Conservation (phyloP, 106 monocot species). For the Iris macrosiphon region DNA sequence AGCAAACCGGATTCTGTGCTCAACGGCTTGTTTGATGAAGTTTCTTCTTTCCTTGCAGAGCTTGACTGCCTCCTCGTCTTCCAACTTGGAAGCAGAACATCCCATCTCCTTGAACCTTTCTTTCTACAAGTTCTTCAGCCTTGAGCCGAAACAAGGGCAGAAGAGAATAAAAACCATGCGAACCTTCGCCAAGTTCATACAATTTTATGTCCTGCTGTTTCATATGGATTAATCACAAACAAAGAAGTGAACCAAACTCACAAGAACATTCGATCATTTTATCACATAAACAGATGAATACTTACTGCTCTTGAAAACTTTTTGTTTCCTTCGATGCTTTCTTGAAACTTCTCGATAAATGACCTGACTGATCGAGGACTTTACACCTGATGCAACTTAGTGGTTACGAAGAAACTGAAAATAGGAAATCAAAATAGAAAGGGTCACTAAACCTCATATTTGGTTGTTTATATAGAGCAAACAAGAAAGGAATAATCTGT, state of each 20-base stretch:
- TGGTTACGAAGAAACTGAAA: neutral
- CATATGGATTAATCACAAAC: neutral
- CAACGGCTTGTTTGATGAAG: slow-evolving; percentile 81
- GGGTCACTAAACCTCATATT: too few relatives aligned
- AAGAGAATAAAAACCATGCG: slow-evolving; percentile 1
- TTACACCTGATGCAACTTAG: neutral
- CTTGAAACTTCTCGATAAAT: neutral
- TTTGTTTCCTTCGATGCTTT: neutral
- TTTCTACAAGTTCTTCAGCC: slow-evolving; percentile 27
- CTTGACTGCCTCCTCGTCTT: slow-evolving; percentile 72
- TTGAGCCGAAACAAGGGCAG: slow-evolving; percentile 13
- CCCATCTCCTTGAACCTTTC: slow-evolving; percentile 45
- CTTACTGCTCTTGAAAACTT: neutral
- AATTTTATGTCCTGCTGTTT: neutral
- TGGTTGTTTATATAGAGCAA: too few relatives aligned
- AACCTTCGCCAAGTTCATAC: slow-evolving; percentile 6
- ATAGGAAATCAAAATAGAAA: neutral
- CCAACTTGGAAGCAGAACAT: slow-evolving; percentile 75
- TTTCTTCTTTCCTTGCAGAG: slow-evolving; percentile 83
- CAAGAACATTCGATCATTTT: neutral
- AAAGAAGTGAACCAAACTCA: neutral
- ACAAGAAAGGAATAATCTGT: too few relatives aligned
- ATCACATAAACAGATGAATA: neutral
- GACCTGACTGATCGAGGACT: neutral
- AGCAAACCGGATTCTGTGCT: slow-evolving; percentile 65